These are phyloP conservation scores for Corylus avellana DNA, from an alignment of 306 rosid species.

Conservation along the genomic window DNA sequence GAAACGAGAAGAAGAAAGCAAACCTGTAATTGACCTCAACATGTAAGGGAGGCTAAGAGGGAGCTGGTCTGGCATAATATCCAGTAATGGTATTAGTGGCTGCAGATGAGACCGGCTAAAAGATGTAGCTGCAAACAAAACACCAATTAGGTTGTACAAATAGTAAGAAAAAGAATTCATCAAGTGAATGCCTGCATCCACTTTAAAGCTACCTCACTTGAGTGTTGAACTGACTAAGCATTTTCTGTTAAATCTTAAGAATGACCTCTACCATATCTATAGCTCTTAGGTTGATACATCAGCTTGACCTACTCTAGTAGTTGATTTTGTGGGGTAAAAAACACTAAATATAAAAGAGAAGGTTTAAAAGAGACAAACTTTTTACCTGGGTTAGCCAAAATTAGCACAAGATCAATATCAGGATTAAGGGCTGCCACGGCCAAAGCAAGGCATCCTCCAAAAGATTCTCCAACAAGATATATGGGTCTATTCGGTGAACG, in stretches of 20 bases:
- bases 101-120: conserved; percentile 65
- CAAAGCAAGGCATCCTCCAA: conserved; percentile 88
- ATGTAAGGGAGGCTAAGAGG: conserved; percentile 50
- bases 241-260: background rate
- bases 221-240: background rate
- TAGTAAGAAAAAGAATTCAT: conserved; percentile 23
- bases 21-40: conserved; percentile 64
- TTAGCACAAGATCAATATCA: conserved; percentile 74
- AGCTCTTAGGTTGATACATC: background rate
- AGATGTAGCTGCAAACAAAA: conserved; percentile 62
- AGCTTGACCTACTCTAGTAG: background rate
- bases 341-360: background rate
- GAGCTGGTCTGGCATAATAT: conserved; percentile 52
- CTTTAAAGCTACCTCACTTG: conserved; percentile 2
- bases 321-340: background rate
- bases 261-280: too few species aligned
- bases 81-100: conserved; percentile 55
- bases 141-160: conserved; percentile 14
- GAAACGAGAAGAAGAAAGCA: conserved; percentile 18
- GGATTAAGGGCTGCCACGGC: conserved; percentile 82
- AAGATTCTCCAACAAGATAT: conserved; percentile 81
- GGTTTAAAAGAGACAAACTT: background rate
- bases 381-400: conserved; percentile 84
- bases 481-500: conserved; percentile 71
- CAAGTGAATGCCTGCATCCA: conserved; percentile 4